These are phyloP conservation scores for Penicillium hordei DNA, from an alignment of 2,329 filamentous ascomycete species.

Conservation along the genomic window DNA sequence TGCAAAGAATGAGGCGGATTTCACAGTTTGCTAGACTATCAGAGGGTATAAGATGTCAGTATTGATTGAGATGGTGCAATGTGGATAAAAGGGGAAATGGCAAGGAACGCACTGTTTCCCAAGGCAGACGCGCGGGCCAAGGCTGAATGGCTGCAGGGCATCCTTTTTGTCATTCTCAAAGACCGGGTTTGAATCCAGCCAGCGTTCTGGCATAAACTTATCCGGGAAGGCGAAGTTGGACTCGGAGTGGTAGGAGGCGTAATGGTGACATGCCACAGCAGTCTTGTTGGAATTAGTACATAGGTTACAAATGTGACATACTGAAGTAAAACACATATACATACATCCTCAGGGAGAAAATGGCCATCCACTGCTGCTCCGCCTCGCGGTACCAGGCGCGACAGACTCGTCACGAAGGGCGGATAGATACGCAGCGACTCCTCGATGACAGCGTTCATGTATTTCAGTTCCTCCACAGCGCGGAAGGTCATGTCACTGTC, in stretches of 20 bases:
- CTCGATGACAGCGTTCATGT: slow-evolving; percentile 50
- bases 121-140: slow-evolving; percentile 39
- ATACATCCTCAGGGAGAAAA: slow-evolving; percentile 33
- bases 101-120: slow-evolving; percentile 29
- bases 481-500: slow-evolving; percentile 35
- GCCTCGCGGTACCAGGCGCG: slow-evolving; percentile 30
- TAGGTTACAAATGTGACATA: too few relatives aligned
- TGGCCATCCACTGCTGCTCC: slow-evolving; percentile 36
- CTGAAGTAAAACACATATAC: not conserved
- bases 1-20: slow-evolving; percentile 28
- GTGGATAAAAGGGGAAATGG: not conserved
- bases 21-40: slow-evolving; percentile 28
- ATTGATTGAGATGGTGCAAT: too few relatives aligned
- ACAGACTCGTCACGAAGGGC: slow-evolving; percentile 35
- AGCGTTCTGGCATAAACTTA: slow-evolving; percentile 36
- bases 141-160: slow-evolving; percentile 36
- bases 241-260: slow-evolving; percentile 26
- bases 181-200: slow-evolving; percentile 24
- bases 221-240: slow-evolving; percentile 28
- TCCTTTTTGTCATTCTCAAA: slow-evolving; percentile 26
- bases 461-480: slow-evolving; percentile 35
- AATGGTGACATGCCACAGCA: slow-evolving; percentile 24
- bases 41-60: not conserved
- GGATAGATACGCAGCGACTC: slow-evolving; percentile 51
- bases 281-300: slow-evolving; percentile 7